Evolutionary conservation across 2,329 filamentous ascomycete genomes (phyloP), one percentile per base, ranked within the genome.

Genomic region (Nemania serpens): DNA sequence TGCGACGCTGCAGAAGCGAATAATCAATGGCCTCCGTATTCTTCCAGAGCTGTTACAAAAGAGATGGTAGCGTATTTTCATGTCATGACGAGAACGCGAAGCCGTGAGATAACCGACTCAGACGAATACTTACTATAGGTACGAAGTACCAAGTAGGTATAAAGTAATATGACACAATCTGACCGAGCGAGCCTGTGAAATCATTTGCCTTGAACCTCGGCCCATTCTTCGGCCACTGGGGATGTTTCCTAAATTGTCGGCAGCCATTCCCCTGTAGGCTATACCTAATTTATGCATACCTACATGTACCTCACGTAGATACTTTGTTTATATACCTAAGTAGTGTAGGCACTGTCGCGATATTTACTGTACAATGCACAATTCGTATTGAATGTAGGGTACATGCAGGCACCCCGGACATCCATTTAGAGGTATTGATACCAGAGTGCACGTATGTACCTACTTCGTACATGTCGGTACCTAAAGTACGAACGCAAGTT

Each of bases 181-280:
- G 57, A 43, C 61, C 53, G 55, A 62, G 42, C 45, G 54, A 65
- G 54, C 61, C 58, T 61, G 58, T 66, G 64, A 62, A 61, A 65
- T 63, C 61, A 59, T 59, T 7, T 55, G 52, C 48, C 25, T 69
- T 68, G 66, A 62, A 73, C 71, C 71, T 73, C 71, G 71, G 71
- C 66, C 71, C 70, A 68, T 59, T 61, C 47, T 55, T 46, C 34
- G 55, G 51, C 42, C 33, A 13, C 50, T 50, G 51, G 42, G 48
- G 42, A n/a, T n/a, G n/a, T 20, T 20, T 34, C 45, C 55, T 20
- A 39, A 50, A 48, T 54, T 55, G 49, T 64, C 66, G 66, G 68
- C 65, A 68, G 45, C 51, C 15, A 47, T 47, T 37, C 42, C 13
- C 42, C 18, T n/a, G n/a, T n/a, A n/a, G n/a, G n/a, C n/a, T 29